Conservation (phyloP, 2,329 filamentous ascomycete genomes). For the Penicillium janthinellum region DNA sequence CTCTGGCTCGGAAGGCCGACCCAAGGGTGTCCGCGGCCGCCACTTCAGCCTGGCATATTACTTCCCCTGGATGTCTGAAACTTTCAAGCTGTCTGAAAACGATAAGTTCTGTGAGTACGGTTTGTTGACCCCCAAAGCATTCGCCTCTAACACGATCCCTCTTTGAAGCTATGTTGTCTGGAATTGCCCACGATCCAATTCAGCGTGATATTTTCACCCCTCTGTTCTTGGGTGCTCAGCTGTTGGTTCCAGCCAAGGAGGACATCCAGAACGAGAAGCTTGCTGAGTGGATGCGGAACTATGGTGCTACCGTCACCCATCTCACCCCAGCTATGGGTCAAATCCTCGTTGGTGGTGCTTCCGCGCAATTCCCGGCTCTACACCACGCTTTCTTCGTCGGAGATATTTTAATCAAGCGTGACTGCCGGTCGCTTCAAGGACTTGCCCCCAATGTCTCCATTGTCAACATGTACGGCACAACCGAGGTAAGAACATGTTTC, state of each 20-base stretch:
- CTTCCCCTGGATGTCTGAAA: conserved; percentile 90
- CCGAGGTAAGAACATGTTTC: conserved; percentile 53
- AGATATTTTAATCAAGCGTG: conserved; percentile 81
- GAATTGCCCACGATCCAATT: conserved; percentile 70
- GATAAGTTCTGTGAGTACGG: conserved; percentile 59
- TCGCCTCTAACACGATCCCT: not conserved
- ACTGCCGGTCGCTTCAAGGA: conserved; percentile 74
- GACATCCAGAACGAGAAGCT: conserved; percentile 84
- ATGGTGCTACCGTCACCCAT: conserved; percentile 77
- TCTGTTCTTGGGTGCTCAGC: conserved; percentile 77
- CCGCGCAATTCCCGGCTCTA: conserved; percentile 74
- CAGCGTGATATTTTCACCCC: conserved; percentile 82
- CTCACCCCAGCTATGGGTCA: conserved; percentile 96
- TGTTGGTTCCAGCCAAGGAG: conserved; percentile 77
- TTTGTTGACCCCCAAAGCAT: not conserved
- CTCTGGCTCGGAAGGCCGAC: conserved; percentile 71
- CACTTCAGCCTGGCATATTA: conserved; percentile 86
- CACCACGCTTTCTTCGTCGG: conserved; percentile 86
- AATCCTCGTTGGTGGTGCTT: conserved; percentile 84
- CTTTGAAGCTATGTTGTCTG: conserved; percentile 68
- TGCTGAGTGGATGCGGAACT: conserved; percentile 82
- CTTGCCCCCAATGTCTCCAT: conserved; percentile 75
- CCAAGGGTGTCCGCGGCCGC: conserved; percentile 83
- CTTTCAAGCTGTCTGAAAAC: conserved; percentile 71
- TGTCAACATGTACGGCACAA: conserved; percentile 86